Evolutionary conservation across 805 yeast genomes (phyloP).

Genomic region (Yamadazyma takamatsuzukensis): DNA sequence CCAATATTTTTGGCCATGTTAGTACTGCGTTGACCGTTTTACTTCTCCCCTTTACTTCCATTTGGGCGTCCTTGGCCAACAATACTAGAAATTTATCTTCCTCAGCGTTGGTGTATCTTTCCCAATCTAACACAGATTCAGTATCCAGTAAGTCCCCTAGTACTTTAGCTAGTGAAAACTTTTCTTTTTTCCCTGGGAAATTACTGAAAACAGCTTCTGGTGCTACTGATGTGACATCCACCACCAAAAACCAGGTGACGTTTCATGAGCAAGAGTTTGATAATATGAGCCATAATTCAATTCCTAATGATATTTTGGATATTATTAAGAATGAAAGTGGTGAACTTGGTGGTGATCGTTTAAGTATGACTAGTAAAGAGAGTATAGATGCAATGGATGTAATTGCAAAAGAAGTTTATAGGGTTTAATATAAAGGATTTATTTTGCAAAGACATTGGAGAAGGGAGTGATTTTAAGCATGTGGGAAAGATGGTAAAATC

Average conservation of each 20-base stretch:
- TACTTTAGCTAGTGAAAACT: constrained; percentile 7
- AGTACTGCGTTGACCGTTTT: constrained; percentile 21
- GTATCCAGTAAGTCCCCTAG: neutral
- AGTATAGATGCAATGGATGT: constrained; percentile 3
- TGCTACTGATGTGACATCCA: constrained; percentile 3
- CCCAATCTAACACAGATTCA: constrained; percentile 6
- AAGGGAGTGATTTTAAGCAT: no score
- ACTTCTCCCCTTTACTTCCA: constrained; percentile 76
- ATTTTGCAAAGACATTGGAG: no score
- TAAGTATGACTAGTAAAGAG: constrained; percentile 1
- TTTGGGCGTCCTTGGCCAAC: constrained; percentile 81
- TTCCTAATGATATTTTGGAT: constrained; percentile 11
- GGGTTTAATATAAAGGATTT: no score
- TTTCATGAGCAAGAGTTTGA: constrained; percentile 2
- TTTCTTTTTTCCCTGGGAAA: constrained; percentile 13
- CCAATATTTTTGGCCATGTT: constrained; percentile 11
- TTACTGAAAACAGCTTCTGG: constrained; percentile 7
- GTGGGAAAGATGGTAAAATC: no score
- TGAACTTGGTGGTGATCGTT: constrained; percentile 1
- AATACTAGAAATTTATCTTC: constrained; percentile 20
- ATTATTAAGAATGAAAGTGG: constrained; percentile 6
- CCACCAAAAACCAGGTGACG: neutral
- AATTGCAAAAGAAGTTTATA: constrained; percentile 2
- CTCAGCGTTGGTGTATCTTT: constrained; percentile 8
- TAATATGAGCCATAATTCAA: constrained; percentile 3